Evolutionary conservation across 331 rosid genomes (phyloP).

Genomic region (Quercus tomentella): DNA sequence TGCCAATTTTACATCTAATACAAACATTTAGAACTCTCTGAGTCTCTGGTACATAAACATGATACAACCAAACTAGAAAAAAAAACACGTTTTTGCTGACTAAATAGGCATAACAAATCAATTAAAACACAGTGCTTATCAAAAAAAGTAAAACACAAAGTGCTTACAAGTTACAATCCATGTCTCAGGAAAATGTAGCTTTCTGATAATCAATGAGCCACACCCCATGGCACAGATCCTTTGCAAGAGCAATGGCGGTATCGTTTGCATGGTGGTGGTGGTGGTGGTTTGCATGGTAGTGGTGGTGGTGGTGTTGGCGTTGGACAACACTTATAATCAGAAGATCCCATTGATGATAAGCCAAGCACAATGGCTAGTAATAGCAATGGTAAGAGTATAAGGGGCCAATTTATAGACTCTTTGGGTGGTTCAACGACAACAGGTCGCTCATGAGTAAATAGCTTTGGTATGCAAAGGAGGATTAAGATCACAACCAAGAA

Average conservation of each 20-base stretch:
- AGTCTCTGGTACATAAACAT: background rate
- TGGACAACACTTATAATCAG: conserved; percentile 9
- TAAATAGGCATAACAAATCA: background rate
- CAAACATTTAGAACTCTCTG: background rate
- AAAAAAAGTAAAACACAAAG: background rate
- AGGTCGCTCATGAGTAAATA: conserved; percentile 21
- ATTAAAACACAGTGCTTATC: background rate
- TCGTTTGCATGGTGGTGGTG: background rate
- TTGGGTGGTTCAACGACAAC: conserved; percentile 6
- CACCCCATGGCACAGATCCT: conserved; percentile 36
- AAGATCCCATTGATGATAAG: conserved; percentile 33
- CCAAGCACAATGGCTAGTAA: conserved; percentile 36
- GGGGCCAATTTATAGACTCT: conserved; percentile 13
- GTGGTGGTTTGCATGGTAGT: no score
- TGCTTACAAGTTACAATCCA: background rate
- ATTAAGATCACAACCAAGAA: conserved; percentile 45
- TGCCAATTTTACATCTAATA: background rate
- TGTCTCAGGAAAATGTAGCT: background rate
- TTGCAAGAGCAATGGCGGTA: background rate
- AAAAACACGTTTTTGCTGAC: background rate
- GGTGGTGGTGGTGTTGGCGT: conserved; percentile 1
- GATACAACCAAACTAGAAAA: background rate
- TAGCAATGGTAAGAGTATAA: conserved; percentile 25
- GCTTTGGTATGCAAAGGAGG: conserved; percentile 44
- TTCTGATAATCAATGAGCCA: conserved; percentile 13